Evolutionary conservation across 805 yeast species (phyloP), one percentile per base, ranked within the genome.

Genomic region (Ogataea nitratoaversa): DNA sequence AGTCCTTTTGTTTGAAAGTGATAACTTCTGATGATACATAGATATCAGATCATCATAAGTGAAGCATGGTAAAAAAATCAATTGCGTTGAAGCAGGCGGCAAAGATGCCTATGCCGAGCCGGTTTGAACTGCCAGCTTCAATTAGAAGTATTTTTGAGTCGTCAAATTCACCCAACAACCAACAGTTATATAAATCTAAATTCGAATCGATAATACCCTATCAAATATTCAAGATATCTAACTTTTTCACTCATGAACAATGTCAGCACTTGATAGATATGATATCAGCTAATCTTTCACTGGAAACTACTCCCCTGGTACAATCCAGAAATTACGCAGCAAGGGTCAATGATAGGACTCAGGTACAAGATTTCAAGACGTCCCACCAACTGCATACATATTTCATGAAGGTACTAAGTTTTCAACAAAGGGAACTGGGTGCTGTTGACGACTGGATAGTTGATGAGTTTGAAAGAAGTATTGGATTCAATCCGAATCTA

Each of bases 311-410:
- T 0, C 79, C 76, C 2, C 42, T 68, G 39, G 54, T 67, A 8
- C 74, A 73, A 42, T 67, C 73, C 25, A 74, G 65, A 45, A 70
- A 67, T 9, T 79, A 76, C 47, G 84, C 84, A 2, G 75, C 76
- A 0, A 59, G 85, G 29, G 68, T 67, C 32, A 79, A 79, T 47
- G 84, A 78, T 48, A 54, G 85, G 19, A 60, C 66, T 2, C 54
- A 67, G 5, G 43, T 71, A 5, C 56, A 57, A 3, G 79, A 78
- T 52, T 40, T 51, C 8, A 43, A 45, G 0, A 53, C 62, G 0
- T 65, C 81, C 0, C 51, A 52, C 5, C 49, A 55, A 5, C 52
- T 78, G 24, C 77, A 79, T 79, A 37, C 48, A 8, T 70, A 69
- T 44, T 57, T 79, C 18, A 44, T 44, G 13, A 49, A 53, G 3